Evolutionary conservation across 805 yeast genomes (phyloP).

Genomic region (Candida caryicola): DNA sequence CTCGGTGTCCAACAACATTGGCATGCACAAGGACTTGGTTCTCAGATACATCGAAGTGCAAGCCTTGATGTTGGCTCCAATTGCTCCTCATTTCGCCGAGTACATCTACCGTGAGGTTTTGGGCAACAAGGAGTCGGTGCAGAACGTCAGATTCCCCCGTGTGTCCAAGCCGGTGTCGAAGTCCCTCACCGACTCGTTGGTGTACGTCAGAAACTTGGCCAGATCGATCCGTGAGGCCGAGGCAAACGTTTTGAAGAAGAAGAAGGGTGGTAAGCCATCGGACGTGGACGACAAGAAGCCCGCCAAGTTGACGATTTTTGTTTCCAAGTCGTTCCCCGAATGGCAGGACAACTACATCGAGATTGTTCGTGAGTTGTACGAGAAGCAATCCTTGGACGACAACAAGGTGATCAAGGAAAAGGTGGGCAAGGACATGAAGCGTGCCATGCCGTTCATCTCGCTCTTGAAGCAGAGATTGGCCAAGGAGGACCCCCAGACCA

Average conservation of each 20-base stretch:
- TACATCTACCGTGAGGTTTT: constrained; percentile 82
- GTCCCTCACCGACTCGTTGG: constrained; percentile 63
- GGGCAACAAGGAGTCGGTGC: constrained; percentile 63
- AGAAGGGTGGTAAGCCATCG: constrained; percentile 77
- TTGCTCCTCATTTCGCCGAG: constrained; percentile 96
- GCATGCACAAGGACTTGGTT: constrained; percentile 83
- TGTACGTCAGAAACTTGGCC: constrained; percentile 72
- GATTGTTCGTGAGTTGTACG: constrained; percentile 74
- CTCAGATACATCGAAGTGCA: constrained; percentile 82
- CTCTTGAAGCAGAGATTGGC: constrained; percentile 76
- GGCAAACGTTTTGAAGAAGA: constrained; percentile 71
- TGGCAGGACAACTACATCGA: constrained; percentile 62
- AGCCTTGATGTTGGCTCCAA: constrained; percentile 79
- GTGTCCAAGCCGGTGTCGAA: constrained; percentile 64
- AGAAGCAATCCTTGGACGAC: constrained; percentile 59
- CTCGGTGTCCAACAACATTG: constrained; percentile 46
- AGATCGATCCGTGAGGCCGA: constrained; percentile 92
- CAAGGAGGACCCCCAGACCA: constrained; percentile 66
- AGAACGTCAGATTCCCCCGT: constrained; percentile 77
- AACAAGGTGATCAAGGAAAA: constrained; percentile 60
- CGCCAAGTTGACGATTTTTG: constrained; percentile 65
- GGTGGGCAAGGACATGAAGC: constrained; percentile 88
- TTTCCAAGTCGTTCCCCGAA: constrained; percentile 76
- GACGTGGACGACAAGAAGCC: constrained; percentile 77
- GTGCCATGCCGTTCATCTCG: constrained; percentile 96